Percentiles rank a stretch among this genome's conserved stretches.
These are phyloP conservation scores for Sporothrix humicola DNA, from an alignment of 2,329 filamentous ascomycete species.

Conservation along the genomic window DNA sequence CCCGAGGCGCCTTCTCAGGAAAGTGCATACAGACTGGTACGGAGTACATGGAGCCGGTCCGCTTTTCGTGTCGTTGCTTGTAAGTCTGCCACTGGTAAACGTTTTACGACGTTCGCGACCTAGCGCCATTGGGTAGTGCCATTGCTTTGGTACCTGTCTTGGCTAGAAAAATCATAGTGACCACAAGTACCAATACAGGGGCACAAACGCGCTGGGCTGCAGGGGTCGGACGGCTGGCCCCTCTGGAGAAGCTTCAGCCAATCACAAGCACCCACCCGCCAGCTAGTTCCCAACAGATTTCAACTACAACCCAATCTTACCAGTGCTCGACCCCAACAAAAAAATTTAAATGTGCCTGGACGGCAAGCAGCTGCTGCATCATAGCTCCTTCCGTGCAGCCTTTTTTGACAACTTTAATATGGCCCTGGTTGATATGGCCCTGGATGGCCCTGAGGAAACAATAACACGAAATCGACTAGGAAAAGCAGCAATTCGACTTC, in stretches of 20 bases:
- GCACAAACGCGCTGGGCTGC: constrained; percentile 7
- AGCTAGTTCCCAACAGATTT: constrained; percentile 36
- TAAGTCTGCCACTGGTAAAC: background rate
- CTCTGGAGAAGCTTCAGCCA: constrained; percentile 8
- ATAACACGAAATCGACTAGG: background rate
- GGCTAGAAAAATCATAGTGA: too few species aligned
- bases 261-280: constrained; percentile 9
- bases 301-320: background rate
- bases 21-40: background rate
- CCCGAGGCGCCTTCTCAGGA: background rate
- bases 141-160: background rate
- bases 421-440: background rate
- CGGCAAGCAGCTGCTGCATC: background rate
- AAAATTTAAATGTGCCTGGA: constrained; percentile 27
- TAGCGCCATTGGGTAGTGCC: background rate
- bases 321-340: constrained; percentile 33
- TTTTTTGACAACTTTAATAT: background rate
- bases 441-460: background rate
- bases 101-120: constrained; percentile 7
- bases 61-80: background rate
- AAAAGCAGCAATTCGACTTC: background rate
- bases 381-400: constrained; percentile 7
- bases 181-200: background rate
- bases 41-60: background rate
- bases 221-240: constrained; percentile 2